Base-by-base conservation (phyloP, 2,329 filamentous ascomycete genomes). In the Hymenoscyphus fructigenus region DNA sequence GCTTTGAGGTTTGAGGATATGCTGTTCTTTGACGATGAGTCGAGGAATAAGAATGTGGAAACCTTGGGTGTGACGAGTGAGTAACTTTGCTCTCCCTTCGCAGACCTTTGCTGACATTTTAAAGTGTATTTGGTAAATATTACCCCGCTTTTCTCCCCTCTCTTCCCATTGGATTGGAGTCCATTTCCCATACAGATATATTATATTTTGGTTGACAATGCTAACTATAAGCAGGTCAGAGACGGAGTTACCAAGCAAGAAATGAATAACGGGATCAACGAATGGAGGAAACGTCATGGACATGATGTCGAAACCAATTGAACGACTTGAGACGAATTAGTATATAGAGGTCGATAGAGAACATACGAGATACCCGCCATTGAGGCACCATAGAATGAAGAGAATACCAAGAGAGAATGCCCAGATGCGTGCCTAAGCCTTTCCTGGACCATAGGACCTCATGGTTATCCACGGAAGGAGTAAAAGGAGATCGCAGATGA, bases 1-100 rank as follows among this genome's bases (percentile, higher is more conserved):
- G 88, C 87, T 1, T 77, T 97, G 2, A 79, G 81, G 5, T 96
- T 87, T 73, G 85, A 90, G 68, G 92, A 97, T 58, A 96, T 98
- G 89, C 76, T 98, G 38, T 98, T 98, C 77, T 98, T 98, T 70
- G 94, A 98, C 72, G 94, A 98, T 72, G 94, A 98, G 84, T 83
- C 84, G 61, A 81, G 94, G 66, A 98, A 98, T 75, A 83, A 86
- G 65, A 93, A 97, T 75, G 94, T 96, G 0, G 87, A 89, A 79
- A 80, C 75, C 29, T 73, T 97, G 59, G 93, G 93, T 0, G 90
- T 75, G 4, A 73, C 70, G 23, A 75, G 64, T 63, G 29, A 60
- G 64, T 65, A 29, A 3, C 6, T 10, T 47, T 26, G 28, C 41
- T 17, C 26, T 20, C 41, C 3, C 15, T 47, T 20, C 17, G 28